These are phyloP conservation scores for Hapsidospora chrysogenum DNA, from an alignment of 495 filamentous ascomycete genomes.

Conservation along the genomic window DNA sequence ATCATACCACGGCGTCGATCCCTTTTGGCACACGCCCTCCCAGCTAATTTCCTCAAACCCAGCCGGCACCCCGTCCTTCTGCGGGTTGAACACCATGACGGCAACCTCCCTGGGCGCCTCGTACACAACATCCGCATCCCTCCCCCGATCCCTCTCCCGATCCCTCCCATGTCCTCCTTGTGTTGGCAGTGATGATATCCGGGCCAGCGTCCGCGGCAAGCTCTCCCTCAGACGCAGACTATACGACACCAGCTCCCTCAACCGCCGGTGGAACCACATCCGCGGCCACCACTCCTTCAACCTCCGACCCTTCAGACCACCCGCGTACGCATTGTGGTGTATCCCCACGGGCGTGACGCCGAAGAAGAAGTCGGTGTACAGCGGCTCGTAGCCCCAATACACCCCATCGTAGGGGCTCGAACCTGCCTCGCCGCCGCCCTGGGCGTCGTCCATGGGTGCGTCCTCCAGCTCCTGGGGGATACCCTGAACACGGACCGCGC, in stretches of 20 bases:
- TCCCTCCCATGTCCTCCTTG: neutral
- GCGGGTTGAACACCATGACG: slow-evolving; percentile 1
- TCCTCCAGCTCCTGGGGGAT: neutral
- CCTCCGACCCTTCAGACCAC: neutral
- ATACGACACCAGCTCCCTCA: neutral
- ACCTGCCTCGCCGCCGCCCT: neutral
- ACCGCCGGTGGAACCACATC: slow-evolving; percentile 2
- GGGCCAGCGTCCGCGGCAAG: neutral
- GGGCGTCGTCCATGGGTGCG: neutral
- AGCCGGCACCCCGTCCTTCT: neutral
- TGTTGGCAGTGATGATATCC: neutral
- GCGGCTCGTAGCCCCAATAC: neutral
- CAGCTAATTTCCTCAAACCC: neutral
- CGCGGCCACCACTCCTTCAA: neutral
- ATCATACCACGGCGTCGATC: slow-evolving; percentile 1
- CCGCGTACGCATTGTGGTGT: slow-evolving; percentile 2
- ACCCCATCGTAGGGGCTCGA: neutral
- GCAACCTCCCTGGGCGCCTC: neutral
- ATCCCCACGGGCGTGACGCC: slow-evolving; percentile 2
- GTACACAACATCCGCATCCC: neutral
- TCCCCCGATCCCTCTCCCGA: neutral
- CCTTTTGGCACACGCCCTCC: slow-evolving; percentile 3
- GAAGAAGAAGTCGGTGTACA: slow-evolving; percentile 2
- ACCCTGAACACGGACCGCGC: neutral
- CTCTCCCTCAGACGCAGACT: neutral